Conservation (phyloP, 2,329 filamentous ascomycete genomes). For the Microcyclospora tardicrescens region DNA sequence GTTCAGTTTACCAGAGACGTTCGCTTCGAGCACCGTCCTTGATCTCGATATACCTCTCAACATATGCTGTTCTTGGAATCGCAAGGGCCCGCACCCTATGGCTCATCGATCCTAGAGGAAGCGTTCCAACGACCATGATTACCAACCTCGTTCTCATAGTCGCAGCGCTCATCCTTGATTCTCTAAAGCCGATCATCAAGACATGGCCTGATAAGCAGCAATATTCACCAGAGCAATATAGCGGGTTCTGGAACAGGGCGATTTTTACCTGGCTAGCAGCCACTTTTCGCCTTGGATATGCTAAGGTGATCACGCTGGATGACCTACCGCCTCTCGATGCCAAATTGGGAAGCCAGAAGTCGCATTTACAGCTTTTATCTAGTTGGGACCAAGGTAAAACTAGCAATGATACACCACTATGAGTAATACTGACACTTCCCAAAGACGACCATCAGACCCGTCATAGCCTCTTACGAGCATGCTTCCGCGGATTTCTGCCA, state of each 20-base stretch:
- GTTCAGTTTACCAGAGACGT: too few relatives aligned
- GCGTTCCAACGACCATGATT: too few relatives aligned
- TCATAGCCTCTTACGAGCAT: too few relatives aligned
- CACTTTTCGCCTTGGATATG: not conserved
- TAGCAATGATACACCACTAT: too few relatives aligned
- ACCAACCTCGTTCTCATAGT: too few relatives aligned
- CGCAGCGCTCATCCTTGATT: not conserved
- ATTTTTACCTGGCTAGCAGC: not conserved
- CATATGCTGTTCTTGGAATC: not conserved
- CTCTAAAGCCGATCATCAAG: not conserved
- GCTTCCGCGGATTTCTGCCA: too few relatives aligned
- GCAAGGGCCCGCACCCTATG: not conserved
- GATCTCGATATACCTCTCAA: not conserved
- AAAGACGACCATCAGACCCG: too few relatives aligned
- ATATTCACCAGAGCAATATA: not conserved
- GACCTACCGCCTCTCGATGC: not conserved
- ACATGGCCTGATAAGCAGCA: not conserved
- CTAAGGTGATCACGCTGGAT: not conserved
- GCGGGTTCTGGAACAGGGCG: not conserved
- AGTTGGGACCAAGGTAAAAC: too few relatives aligned
- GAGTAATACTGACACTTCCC: too few relatives aligned
- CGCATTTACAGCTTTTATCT: not conserved
- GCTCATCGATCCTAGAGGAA: not conserved
- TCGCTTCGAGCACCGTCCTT: not conserved
- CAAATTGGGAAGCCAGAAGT: not conserved